Base-by-base conservation (phyloP, 106 monocot genomes). In the Acorus calamus region DNA sequence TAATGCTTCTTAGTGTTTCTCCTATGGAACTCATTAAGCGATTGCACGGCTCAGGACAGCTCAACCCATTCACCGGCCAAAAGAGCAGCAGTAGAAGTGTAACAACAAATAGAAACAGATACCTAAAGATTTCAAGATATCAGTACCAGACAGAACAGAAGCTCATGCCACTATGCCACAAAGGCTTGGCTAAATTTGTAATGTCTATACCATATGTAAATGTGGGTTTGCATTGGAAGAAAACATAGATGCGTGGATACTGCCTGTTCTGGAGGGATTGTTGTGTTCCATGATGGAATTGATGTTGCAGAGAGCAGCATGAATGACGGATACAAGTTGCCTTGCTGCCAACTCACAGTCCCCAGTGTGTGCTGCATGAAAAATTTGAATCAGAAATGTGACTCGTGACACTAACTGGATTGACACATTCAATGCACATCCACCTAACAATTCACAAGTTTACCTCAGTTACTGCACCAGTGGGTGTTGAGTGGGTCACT, bases 331-430 rank as follows among this genome's bases (percentile, higher is more conserved):
- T 83, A 85, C 49, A 91, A 66, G 70, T 88, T 98, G 44, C 96
- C 96, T 46, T 92, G 96, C 66, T 88, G 87, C 96, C 96, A 98
- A 70, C 91, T 98, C 41, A 88, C n/a, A 12, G 91, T 91, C 9
- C 96, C 96, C 28, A 98, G 61, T 6, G 87, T 98, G 53, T 98
- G 96, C 96, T 98, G 88, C 64, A 78, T 4, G 63, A 63, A 61
- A 50, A 11, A 77, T 83, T 56, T 84, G 69, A 62, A 55, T n/a
- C 57, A 56, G 5, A 47, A 7, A 28, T 28, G 28, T 28, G 28
- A 28, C 28, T 28, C 1, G 28, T 28, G 28, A 28, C 28, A 28
- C 28, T 28, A 28, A 28, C 28, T 28, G 28, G 28, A 28, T 28
- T 28, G 28, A 28, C 1, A 28, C 28, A 28, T 28, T 28, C 28